Conservation (phyloP, 352 stramenopile genomes). For the Pythium grandisporangium region DNA sequence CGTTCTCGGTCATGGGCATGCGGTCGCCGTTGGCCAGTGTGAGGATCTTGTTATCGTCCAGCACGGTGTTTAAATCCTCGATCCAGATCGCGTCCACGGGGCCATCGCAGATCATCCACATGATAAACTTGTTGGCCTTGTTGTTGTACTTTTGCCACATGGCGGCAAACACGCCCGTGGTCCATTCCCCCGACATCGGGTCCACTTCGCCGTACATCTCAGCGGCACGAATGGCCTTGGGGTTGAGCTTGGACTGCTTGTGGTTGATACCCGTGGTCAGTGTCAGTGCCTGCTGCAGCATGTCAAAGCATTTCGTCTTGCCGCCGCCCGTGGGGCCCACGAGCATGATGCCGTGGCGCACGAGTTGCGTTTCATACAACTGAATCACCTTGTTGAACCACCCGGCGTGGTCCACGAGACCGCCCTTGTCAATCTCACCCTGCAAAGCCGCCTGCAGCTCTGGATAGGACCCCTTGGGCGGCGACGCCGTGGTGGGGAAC, state of each 20-base stretch:
- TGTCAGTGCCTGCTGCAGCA: conserved; percentile 90
- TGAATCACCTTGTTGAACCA: conserved; percentile 97
- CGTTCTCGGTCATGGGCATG: conserved; percentile 98
- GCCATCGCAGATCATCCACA: conserved; percentile 97
- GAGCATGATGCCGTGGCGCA: conserved; percentile 98
- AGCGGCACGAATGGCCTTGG: conserved; percentile 95
- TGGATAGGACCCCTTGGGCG: conserved; percentile 93
- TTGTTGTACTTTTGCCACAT: conserved; percentile 99
- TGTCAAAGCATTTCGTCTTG: conserved; percentile 97
- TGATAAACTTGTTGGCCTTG: conserved; percentile 97
- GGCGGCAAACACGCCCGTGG: conserved; percentile 94
- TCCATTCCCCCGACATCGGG: conserved; percentile 96
- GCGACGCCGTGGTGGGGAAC: conserved; percentile 90
- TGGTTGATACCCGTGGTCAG: conserved; percentile 90
- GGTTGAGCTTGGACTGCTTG: conserved; percentile 96
- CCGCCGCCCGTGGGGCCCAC: conserved; percentile 94
- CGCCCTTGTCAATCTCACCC: conserved; percentile 88
- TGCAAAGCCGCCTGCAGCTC: conserved; percentile 88
- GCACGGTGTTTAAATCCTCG: conserved; percentile 96
- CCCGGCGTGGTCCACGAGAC: conserved; percentile 78
- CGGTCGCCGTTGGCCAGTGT: conserved; percentile 96
- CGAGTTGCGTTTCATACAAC: conserved; percentile 97
- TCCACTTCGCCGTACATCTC: conserved; percentile 99
- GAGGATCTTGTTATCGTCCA: conserved; percentile 98
- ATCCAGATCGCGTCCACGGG: conserved; percentile 98